Evolutionary conservation across 148 eudicot genomes (phyloP), one percentile per base, ranked within the genome.

Genomic region (Hydrangea macrophylla): DNA sequence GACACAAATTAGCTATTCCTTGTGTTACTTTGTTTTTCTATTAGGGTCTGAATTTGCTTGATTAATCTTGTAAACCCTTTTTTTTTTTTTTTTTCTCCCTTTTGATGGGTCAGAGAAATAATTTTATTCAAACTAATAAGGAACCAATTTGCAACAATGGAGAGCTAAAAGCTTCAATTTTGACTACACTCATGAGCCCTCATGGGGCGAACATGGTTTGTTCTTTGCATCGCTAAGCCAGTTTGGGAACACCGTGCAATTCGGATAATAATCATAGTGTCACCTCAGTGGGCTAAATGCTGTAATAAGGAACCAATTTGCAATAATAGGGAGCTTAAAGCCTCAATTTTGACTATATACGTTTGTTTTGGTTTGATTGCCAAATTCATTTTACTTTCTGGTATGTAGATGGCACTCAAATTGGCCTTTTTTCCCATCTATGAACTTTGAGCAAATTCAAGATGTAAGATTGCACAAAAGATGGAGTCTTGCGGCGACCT

Each of bases 361-460:
- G 2, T 4, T 48, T 6, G 23, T 0, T 18, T 18, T 48, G 17
- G 1, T 5, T 15, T 45, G 17, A 0, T 48, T 48, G 53, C 17
- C 23, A 48, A n/a, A 48, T 53, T 39, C 51, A 15, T 24, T 15
- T 65, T 30, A 24, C 55, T 18, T 5, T 31, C 55, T 59, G 36
- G 55, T 72, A 64, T 70, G 67, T 82, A 86, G 92, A 79, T 87
- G 86, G 80, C 78, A 76, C 64, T 70, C 74, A 26, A 83, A 76
- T 69, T 65, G 70, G 70, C 71, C 74, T 30, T 22, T 42, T 24
- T 27, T 65, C 35, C 82, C 83, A 36, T 56, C 61, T 27, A 72
- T 82, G 39, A 62, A 76, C 30, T 71, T 82, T 33, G 55, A 84
- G 75, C 73, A 74, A 70, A 67, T 87, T 72, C 76, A 67, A 53